Conservation (phyloP, 495 filamentous ascomycete genomes). For the Choiromyces venosus region DNA sequence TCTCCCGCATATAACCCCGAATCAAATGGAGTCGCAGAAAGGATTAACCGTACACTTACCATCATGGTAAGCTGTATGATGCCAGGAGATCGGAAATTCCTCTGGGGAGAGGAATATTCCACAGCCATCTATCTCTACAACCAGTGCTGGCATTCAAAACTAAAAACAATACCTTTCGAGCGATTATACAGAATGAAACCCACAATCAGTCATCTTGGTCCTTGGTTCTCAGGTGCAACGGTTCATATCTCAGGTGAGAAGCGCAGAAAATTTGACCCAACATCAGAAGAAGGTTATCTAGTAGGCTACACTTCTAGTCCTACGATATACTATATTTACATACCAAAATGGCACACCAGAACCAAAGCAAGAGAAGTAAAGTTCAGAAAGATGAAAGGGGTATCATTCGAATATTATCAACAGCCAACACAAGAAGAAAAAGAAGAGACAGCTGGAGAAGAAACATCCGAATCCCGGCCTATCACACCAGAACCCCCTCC, state of each 20-base stretch:
- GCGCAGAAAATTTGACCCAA: neutral
- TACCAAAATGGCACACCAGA: neutral
- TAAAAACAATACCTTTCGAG: neutral
- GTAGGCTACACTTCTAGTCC: neutral
- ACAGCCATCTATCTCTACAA: neutral
- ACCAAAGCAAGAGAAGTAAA: neutral
- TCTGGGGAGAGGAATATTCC: neutral
- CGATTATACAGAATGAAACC: neutral
- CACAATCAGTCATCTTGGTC: neutral
- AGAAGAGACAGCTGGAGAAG: too few species aligned
- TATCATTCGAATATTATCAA: neutral
- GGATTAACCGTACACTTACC: neutral
- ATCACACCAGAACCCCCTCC: too few species aligned
- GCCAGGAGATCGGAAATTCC: neutral
- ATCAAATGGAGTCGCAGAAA: neutral
- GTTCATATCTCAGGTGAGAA: neutral
- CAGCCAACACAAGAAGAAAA: neutral
- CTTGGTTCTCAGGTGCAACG: neutral
- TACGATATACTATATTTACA: neutral
- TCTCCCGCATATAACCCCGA: neutral
- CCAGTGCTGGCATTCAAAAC: neutral
- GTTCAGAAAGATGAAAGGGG: neutral
- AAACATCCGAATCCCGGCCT: too few species aligned
- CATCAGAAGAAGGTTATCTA: neutral
- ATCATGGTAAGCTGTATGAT: neutral